Percentiles rank a stretch among this genome's conserved stretches.
These are phyloP conservation scores for Cocos nucifera DNA, from an alignment of 176 grass and related monocot genomes.

Conservation along the genomic window DNA sequence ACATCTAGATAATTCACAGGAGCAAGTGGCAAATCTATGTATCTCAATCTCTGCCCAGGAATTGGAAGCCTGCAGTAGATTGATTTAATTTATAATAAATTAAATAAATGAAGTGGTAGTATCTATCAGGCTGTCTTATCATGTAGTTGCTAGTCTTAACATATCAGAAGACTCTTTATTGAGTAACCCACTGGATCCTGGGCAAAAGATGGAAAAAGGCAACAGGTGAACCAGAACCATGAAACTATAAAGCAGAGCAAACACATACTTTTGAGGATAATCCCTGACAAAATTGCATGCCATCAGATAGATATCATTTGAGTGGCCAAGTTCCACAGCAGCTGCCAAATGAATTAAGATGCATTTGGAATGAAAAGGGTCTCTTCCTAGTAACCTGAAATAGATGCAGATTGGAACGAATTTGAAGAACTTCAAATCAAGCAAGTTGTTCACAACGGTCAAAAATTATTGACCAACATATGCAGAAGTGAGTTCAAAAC, in stretches of 20 bases:
- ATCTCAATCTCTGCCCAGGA: too few relatives aligned
- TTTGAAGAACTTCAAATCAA: constrained; percentile 5
- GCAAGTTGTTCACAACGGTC: neutral
- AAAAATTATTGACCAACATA: constrained; percentile 42
- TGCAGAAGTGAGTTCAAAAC: constrained; percentile 75
- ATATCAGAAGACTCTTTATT: too few relatives aligned
- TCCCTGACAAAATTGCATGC: constrained; percentile 84
- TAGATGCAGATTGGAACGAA: constrained; percentile 6
- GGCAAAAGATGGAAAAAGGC: too few relatives aligned
- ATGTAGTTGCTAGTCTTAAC: too few relatives aligned
- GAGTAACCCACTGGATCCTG: too few relatives aligned
- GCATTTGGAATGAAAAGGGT: constrained; percentile 94
- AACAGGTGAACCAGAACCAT: too few relatives aligned
- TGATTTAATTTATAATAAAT: too few relatives aligned
- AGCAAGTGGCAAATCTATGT: too few relatives aligned
- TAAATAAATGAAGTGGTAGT: too few relatives aligned
- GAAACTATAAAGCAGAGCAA: neutral
- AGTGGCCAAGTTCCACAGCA: constrained; percentile 86
- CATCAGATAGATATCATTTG: constrained; percentile 95
- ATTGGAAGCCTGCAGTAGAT: too few relatives aligned
- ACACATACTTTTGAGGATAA: constrained; percentile 81
- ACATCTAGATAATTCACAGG: neutral
- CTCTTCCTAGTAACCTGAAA: constrained; percentile 87
- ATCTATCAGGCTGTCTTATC: too few relatives aligned
- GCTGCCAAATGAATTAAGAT: constrained; percentile 80